These are phyloP conservation scores for Trichoderma asperelloides DNA, from an alignment of 495 filamentous ascomycete genomes.

Conservation along the genomic window DNA sequence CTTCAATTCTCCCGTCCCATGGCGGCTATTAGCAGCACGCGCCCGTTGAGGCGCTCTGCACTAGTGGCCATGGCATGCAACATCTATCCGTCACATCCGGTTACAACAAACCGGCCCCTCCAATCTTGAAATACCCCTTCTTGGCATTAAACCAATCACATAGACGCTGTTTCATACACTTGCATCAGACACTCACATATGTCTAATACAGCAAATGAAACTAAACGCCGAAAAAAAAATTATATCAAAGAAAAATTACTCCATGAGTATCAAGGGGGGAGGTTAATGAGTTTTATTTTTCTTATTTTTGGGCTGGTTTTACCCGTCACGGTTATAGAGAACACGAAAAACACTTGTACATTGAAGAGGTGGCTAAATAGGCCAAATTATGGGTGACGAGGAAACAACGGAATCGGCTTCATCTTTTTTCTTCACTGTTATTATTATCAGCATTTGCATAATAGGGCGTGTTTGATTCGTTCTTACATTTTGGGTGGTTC, in stretches of 20 bases:
- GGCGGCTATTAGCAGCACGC: background rate
- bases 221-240: background rate
- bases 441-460: background rate
- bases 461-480: background rate
- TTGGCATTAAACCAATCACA: background rate
- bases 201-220: background rate
- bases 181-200: background rate
- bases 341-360: background rate
- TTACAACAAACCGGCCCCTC: background rate
- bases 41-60: background rate
- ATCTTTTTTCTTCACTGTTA: background rate
- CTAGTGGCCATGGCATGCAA: background rate
- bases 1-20: background rate
- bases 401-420: background rate
- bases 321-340: conserved; percentile 1
- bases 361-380: background rate
- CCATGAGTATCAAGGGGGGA: background rate
- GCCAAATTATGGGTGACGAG: background rate
- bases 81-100: background rate
- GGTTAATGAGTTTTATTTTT: background rate
- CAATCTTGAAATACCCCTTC: background rate
- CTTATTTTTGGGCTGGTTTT: background rate
- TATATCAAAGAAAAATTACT: background rate
- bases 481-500: background rate
- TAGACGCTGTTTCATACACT: background rate